Percentiles rank a stretch among this genome's conserved stretches.
Conservation (phyloP, 2,329 filamentous ascomycete genomes). For the Cladosporium velox region DNA sequence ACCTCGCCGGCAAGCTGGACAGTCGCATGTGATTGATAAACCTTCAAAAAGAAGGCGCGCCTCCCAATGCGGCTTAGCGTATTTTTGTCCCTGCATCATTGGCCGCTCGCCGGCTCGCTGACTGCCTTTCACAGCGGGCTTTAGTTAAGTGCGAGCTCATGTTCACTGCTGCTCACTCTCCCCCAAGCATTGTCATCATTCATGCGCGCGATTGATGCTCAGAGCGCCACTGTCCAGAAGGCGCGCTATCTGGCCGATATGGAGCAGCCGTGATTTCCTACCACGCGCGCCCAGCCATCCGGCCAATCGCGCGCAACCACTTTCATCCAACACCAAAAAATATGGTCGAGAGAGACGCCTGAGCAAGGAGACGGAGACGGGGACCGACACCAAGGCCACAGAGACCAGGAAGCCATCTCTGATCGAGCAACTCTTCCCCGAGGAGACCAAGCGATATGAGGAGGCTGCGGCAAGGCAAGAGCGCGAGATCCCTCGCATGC, state of each 20-base stretch:
- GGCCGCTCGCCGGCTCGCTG: not conserved
- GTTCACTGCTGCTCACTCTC: not conserved
- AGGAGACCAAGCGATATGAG: conserved; percentile 43
- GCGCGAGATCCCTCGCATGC: conserved; percentile 39
- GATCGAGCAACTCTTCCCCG: conserved; percentile 57
- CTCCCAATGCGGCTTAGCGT: conserved; percentile 4
- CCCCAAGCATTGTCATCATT: conserved; percentile 12
- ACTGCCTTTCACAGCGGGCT: not conserved
- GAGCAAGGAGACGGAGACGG: not conserved
- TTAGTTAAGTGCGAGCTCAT: not conserved
- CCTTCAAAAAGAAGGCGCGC: conserved; percentile 10
- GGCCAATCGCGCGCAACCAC: conserved; percentile 16
- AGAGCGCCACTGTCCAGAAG: conserved; percentile 23
- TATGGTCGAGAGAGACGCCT: not conserved
- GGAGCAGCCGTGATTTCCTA: conserved; percentile 17
- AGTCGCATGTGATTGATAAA: conserved; percentile 5
- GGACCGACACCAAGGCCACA: not conserved
- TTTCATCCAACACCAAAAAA: not conserved
- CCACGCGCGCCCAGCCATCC: conserved; percentile 18
- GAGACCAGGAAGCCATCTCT: conserved; percentile 40
- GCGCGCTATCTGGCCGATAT: conserved; percentile 20
- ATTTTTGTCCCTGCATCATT: not conserved
- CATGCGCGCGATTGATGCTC: conserved; percentile 30
- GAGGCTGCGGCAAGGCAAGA: conserved; percentile 24
- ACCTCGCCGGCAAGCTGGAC: not conserved